Evolutionary conservation across 2,329 filamentous ascomycete species (phyloP).

Genomic region (Nannizzia gypsea): DNA sequence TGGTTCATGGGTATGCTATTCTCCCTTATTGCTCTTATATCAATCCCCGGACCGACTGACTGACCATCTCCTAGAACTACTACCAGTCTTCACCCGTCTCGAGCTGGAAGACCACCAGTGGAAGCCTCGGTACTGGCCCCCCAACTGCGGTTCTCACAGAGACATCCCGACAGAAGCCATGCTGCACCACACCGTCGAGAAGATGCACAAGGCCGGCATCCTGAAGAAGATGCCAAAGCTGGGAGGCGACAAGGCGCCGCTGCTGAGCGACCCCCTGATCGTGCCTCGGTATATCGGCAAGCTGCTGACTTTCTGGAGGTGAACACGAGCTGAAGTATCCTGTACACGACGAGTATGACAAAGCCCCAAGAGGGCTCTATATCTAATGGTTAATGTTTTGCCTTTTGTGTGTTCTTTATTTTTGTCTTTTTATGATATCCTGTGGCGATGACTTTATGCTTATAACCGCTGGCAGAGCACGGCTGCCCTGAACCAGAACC

Average conservation of each 20-base stretch:
- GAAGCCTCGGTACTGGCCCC: conserved; percentile 26
- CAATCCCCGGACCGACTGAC: too few species aligned
- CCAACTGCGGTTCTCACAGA: conserved; percentile 24
- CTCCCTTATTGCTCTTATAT: not conserved
- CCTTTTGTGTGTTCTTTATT: not conserved
- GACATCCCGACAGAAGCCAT: conserved; percentile 24
- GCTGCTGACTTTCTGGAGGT: conserved; percentile 12
- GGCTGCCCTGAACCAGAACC: not conserved
- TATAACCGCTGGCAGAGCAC: not conserved
- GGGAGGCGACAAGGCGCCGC: conserved; percentile 16
- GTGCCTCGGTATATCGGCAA: conserved; percentile 6
- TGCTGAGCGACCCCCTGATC: conserved; percentile 12
- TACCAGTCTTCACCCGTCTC: conserved; percentile 27
- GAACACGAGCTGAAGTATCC: not conserved
- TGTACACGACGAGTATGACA: too few species aligned
- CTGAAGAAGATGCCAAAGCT: conserved; percentile 16
- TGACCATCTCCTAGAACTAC: conserved; percentile 19
- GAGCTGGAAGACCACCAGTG: conserved; percentile 27
- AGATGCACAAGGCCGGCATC: conserved; percentile 19
- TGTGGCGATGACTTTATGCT: not conserved
- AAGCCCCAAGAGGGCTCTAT: not conserved
- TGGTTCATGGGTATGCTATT: conserved; percentile 22
- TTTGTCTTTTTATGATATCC: not conserved
- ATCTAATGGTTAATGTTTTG: not conserved
- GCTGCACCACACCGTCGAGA: conserved; percentile 23